Evolutionary conservation across 805 yeast genomes (phyloP).

Genomic region (Kodamaea lidongshanica): DNA sequence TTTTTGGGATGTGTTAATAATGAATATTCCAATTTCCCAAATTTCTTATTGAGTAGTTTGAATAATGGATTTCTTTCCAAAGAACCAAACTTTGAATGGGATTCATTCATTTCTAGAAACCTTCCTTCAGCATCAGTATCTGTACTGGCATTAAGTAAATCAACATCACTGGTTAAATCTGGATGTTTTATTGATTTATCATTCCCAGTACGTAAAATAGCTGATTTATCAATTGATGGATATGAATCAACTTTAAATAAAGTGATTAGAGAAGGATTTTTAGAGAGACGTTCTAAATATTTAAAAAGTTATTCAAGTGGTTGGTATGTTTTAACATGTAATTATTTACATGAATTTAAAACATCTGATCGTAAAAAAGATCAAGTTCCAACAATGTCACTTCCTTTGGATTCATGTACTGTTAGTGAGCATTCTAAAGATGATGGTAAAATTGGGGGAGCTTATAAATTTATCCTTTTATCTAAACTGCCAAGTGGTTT

Average conservation of each 20-base stretch:
- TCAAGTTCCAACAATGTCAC: slow-evolving; percentile 74
- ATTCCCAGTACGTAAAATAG: slow-evolving; percentile 30
- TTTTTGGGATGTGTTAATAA: slow-evolving; percentile 67
- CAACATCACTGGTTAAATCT: slow-evolving; percentile 20
- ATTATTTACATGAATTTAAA: slow-evolving; percentile 86
- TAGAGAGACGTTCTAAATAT: slow-evolving; percentile 88
- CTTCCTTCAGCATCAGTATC: slow-evolving; percentile 30
- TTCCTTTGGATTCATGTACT: slow-evolving; percentile 71
- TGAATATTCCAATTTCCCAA: slow-evolving; percentile 67
- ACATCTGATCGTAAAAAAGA: slow-evolving; percentile 75
- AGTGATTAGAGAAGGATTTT: slow-evolving; percentile 63
- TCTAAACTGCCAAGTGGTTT: slow-evolving; percentile 67
- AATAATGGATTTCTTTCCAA: slow-evolving; percentile 61
- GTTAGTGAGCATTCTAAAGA: slow-evolving; percentile 77
- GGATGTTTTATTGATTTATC: slow-evolving; percentile 38
- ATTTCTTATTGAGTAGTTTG: slow-evolving; percentile 57
- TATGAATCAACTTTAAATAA: slow-evolving; percentile 63
- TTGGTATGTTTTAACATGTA: slow-evolving; percentile 87
- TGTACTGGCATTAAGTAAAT: slow-evolving; percentile 21
- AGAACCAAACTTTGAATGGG: slow-evolving; percentile 85
- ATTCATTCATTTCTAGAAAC: slow-evolving; percentile 69
- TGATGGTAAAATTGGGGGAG: slow-evolving; percentile 50
- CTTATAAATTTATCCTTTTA: slow-evolving; percentile 72
- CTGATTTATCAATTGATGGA: slow-evolving; percentile 58
- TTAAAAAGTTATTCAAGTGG: slow-evolving; percentile 86